Evolutionary conservation across 2,329 filamentous ascomycete species (phyloP).

Genomic region (Talaromyces amestolkiae): DNA sequence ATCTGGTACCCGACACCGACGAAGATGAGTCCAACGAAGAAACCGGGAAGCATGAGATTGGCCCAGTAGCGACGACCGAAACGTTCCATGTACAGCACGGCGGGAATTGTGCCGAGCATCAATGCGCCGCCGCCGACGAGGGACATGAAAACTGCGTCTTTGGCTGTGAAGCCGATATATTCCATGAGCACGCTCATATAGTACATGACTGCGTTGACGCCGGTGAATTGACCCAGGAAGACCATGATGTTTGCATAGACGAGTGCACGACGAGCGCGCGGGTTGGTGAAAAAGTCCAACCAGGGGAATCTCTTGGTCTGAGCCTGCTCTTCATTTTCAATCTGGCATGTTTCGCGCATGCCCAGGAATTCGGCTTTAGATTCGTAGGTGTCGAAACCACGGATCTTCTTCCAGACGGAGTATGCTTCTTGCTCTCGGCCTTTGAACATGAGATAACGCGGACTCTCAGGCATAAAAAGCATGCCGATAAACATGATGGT

Average conservation of each 20-base stretch:
- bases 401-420: slow-evolving; percentile 65
- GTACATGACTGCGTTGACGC: slow-evolving; percentile 69
- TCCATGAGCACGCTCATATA: slow-evolving; percentile 68
- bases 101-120: slow-evolving; percentile 65
- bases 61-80: slow-evolving; percentile 74
- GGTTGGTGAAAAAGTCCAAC: slow-evolving; percentile 71
- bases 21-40: slow-evolving; percentile 67
- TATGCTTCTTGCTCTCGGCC: slow-evolving; percentile 30
- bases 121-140: slow-evolving; percentile 68
- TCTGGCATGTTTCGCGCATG: slow-evolving; percentile 63
- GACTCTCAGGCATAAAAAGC: slow-evolving; percentile 41
- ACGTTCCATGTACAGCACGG: slow-evolving; percentile 68
- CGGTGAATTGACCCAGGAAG: slow-evolving; percentile 67
- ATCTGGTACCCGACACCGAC: slow-evolving; percentile 65
- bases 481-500: slow-evolving; percentile 63
- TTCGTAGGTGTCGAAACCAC: slow-evolving; percentile 57
- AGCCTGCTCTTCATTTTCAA: slow-evolving; percentile 54
- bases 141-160: slow-evolving; percentile 69
- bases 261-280: slow-evolving; percentile 63
- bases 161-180: slow-evolving; percentile 64
- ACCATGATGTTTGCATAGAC: slow-evolving; percentile 70
- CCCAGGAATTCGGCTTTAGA: slow-evolving; percentile 68
- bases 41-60: slow-evolving; percentile 67
- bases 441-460: slow-evolving; percentile 29
- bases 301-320: slow-evolving; percentile 61